Conservation (phyloP, 2,329 filamentous ascomycete genomes). For the Diaporthe citrichinensis region DNA sequence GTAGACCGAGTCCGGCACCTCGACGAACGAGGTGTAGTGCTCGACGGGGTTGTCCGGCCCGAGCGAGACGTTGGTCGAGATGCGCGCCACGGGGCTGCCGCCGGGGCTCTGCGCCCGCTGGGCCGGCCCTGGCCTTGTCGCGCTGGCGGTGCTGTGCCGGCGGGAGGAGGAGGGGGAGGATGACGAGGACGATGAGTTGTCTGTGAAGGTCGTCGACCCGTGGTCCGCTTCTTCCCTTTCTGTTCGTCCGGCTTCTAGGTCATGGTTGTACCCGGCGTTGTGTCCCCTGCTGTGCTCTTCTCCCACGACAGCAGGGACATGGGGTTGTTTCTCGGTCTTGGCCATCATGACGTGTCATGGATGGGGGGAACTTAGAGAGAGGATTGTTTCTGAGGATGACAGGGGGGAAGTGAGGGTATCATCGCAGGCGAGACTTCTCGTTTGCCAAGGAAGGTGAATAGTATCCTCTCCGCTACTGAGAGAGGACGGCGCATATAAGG, state of each 20-base stretch:
- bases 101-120: conserved; percentile 7
- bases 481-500: conserved; percentile 27
- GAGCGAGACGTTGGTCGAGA: conserved; percentile 45
- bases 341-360: conserved; percentile 2
- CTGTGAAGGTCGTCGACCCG: conserved; percentile 16
- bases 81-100: conserved; percentile 31
- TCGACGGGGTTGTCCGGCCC: conserved; percentile 48
- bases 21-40: conserved; percentile 49
- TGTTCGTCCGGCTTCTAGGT: conserved; percentile 22
- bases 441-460: conserved; percentile 1
- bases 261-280: conserved; percentile 1
- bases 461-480: background rate
- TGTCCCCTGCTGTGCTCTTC: conserved; percentile 5
- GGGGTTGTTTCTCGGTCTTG: conserved; percentile 1
- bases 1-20: conserved; percentile 72
- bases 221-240: conserved; percentile 21
- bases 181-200: background rate
- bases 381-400: conserved; percentile 28
- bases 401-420: conserved; percentile 21
- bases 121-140: background rate
- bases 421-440: conserved; percentile 37
- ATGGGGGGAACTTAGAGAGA: background rate
- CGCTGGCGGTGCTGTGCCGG: conserved; percentile 11
- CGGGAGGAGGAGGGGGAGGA: conserved; percentile 6
- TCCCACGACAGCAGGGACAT: background rate